Evolutionary conservation across 768 basidiomycete species (phyloP).

Genomic region (Auriculariales sp.): DNA sequence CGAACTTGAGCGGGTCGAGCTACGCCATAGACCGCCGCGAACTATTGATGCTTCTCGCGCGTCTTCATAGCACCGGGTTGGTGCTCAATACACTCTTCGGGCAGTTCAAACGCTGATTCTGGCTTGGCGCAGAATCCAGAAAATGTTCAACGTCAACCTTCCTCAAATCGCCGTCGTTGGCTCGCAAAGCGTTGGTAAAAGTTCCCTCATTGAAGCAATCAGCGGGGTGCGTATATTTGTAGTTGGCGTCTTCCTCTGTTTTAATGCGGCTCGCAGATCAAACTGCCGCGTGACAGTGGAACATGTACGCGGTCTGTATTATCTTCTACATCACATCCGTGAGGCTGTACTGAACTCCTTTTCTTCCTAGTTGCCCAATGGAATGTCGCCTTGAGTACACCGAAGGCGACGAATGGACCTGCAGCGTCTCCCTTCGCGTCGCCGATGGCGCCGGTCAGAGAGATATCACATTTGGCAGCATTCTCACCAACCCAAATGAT

Average conservation of each 20-base stretch:
- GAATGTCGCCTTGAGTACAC: conserved; percentile 20
- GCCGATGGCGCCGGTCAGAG: conserved; percentile 12
- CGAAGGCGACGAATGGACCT: conserved; percentile 14
- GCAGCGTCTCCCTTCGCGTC: conserved; percentile 18
- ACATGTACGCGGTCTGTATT: too few relatives aligned
- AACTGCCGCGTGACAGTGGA: conserved; percentile 50
- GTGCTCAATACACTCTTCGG: too few relatives aligned
- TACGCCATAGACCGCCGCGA: not conserved
- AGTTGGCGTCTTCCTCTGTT: too few relatives aligned
- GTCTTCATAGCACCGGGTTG: not conserved
- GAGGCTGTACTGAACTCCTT: not conserved
- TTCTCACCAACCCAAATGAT: conserved; percentile 5
- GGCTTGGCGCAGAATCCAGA: not conserved
- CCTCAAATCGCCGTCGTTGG: conserved; percentile 65
- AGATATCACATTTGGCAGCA: conserved; percentile 7
- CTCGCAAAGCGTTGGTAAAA: conserved; percentile 61
- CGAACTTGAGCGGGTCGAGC: not conserved
- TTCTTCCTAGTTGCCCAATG: conserved; percentile 18
- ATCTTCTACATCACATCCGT: too few relatives aligned
- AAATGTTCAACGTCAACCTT: conserved; percentile 48
- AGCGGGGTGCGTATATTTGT: conserved; percentile 22
- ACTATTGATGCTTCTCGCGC: not conserved
- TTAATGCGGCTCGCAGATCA: conserved; percentile 35
- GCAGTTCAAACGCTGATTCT: not conserved
- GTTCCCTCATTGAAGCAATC: conserved; percentile 63